Percentiles rank a stretch among this genome's conserved stretches.
Evolutionary conservation across 179 eudicot species (phyloP).

Genomic region (Patellifolia procumbens): DNA sequence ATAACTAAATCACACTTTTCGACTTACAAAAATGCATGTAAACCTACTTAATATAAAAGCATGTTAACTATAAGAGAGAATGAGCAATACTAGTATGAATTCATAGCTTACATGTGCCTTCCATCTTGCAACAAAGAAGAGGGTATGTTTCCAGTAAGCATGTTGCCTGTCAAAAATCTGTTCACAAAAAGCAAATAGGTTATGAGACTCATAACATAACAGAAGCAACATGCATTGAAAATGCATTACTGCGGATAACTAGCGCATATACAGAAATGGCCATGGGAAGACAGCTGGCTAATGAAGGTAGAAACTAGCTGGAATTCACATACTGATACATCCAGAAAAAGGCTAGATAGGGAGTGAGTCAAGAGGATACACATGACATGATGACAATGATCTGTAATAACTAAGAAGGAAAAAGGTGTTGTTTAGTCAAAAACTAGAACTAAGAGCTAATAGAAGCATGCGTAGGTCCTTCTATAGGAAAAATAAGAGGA

Average conservation of each 20-base stretch:
- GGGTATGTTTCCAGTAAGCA: conserved; percentile 36
- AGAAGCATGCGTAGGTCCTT: too few relatives aligned
- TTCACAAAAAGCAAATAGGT: neutral
- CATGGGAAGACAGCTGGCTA: neutral
- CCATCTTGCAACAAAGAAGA: conserved; percentile 36
- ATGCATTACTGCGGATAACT: neutral
- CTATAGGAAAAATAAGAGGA: too few relatives aligned
- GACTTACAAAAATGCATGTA: neutral
- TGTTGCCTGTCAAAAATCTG: conserved; percentile 40
- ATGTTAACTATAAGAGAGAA: neutral
- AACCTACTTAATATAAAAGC: neutral
- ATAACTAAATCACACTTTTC: neutral
- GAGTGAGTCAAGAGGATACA: too few relatives aligned
- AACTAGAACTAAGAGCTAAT: neutral
- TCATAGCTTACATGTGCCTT: conserved; percentile 35
- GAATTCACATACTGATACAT: too few relatives aligned
- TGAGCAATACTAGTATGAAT: conserved; percentile 8
- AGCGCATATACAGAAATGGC: neutral
- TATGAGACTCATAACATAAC: neutral
- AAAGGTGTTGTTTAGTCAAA: neutral
- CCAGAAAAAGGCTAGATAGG: too few relatives aligned
- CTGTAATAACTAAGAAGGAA: neutral
- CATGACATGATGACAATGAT: too few relatives aligned
- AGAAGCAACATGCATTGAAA: neutral
- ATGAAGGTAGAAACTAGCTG: neutral